Evolutionary conservation across 345 rosid genomes (phyloP).

Genomic region (Pelargonium nanum): DNA sequence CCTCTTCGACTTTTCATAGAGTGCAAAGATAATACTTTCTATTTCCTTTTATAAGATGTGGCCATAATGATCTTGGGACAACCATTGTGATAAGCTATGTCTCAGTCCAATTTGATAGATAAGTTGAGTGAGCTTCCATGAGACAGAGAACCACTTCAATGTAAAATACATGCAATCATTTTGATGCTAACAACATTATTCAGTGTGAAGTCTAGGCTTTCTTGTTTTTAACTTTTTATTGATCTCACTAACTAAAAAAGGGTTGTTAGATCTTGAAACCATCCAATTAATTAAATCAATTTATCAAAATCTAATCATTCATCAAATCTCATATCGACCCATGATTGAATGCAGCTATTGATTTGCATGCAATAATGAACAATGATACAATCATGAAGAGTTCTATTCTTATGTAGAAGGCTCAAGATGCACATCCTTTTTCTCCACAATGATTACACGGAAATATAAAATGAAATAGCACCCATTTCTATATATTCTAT

Average conservation of each 20-base stretch:
- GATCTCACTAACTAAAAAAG: not conserved
- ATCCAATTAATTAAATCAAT: not conserved
- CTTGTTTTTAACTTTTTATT: not conserved
- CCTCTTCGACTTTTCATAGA: too few species aligned
- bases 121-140: too few species aligned
- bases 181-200: not conserved
- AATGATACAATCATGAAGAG: not conserved
- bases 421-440: not conserved
- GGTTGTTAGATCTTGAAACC: not conserved
- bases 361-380: not conserved
- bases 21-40: too few species aligned
- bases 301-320: not conserved
- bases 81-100: too few species aligned
- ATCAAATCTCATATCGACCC: not conserved
- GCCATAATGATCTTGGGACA: too few species aligned
- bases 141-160: too few species aligned
- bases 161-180: too few species aligned
- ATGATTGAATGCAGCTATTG: too few species aligned
- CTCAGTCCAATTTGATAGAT: too few species aligned
- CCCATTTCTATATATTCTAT: not conserved
- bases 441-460: not conserved
- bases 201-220: too few species aligned
- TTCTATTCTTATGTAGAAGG: not conserved
- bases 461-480: not conserved
- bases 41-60: too few species aligned